Evolutionary conservation across 2,329 filamentous ascomycete species (phyloP), one percentile per base, ranked within the genome.

Genomic region (Xylariales sp.): DNA sequence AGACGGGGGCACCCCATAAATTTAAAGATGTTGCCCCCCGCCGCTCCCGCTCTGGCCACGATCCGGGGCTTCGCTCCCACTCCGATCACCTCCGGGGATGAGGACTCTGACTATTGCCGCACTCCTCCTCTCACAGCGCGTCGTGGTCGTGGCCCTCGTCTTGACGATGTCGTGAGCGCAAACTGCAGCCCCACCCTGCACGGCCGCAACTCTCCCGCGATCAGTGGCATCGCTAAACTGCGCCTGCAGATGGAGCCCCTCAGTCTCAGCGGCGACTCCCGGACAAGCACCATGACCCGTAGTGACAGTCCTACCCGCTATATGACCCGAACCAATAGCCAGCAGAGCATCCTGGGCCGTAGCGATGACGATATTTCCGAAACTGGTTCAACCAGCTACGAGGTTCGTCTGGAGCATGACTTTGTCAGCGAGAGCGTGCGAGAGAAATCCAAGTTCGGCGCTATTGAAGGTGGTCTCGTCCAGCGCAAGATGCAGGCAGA

Each of bases 401-500:
- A 96, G 63, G 81, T 96, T 46, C 79, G 79, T 37, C 72, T 96
- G 25, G 85, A 93, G 49, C 67, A 88, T 45, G 90, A 96, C 57
- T 96, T 95, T 52, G 74, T 88, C 43, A 93, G 86, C 58, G 76
- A 79, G 52, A 78, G 71, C 48, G 65, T 77, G 25, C 63, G 66
- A 16, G 66, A 69, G 37, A 65, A 63, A 36, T 47, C 45, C 19
- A 52, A 40, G 38, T 46, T 41, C 35, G 57, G 62, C 25, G 59
- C 58, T 38, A 65, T 66, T 30, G 78, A 80, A 49, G 75, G 76
- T 18, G 72, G 74, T 13, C 61, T 78, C 39, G 62, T 74, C 50
- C 55, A 71, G 53, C 58, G 86, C 47, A 97, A 98, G 69, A 96
- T 97, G 85, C 85, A 83, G 7, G 83, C 89, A 2, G 79, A 83